Conservation (phyloP, 129 eudicot genomes). For the Chrysanthemum makinoi region DNA sequence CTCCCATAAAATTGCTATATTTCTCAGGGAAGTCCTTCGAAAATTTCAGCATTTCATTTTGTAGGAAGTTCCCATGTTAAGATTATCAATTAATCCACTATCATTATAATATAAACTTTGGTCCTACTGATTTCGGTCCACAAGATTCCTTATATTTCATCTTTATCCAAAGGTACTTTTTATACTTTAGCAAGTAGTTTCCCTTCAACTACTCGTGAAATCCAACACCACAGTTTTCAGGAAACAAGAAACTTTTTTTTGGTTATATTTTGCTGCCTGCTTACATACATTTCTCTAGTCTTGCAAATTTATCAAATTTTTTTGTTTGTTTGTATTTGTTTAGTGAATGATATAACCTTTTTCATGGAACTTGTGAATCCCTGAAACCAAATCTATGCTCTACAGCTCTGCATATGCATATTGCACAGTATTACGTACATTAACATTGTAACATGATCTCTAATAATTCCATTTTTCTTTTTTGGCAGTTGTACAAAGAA, state of each 20-base stretch:
- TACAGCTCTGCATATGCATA: not conserved
- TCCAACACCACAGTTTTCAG: not conserved
- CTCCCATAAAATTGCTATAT: too few species aligned
- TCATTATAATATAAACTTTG: not conserved
- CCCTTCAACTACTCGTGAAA: not conserved
- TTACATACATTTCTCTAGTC: not conserved
- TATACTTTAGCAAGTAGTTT: not conserved
- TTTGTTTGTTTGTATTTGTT: not conserved
- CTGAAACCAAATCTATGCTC: not conserved
- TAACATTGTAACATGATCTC: not conserved
- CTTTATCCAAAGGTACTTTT: not conserved
- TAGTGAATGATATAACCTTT: not conserved
- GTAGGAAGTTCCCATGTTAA: too few species aligned
- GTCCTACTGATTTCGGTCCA: not conserved
- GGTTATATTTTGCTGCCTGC: not conserved
- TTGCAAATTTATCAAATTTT: not conserved
- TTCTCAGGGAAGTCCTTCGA: too few species aligned
- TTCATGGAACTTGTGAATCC: not conserved
- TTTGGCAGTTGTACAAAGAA: conserved; percentile 80
- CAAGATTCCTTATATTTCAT: not conserved
- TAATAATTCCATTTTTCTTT: conserved; percentile 15
- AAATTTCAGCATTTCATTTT: too few species aligned
- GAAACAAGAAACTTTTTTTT: not conserved
- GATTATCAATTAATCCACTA: not conserved
- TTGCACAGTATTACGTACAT: not conserved